phyloP scores from a whole-genome alignment of 2,329 filamentous ascomycete species.

The Epichloe uncinata region DNA sequence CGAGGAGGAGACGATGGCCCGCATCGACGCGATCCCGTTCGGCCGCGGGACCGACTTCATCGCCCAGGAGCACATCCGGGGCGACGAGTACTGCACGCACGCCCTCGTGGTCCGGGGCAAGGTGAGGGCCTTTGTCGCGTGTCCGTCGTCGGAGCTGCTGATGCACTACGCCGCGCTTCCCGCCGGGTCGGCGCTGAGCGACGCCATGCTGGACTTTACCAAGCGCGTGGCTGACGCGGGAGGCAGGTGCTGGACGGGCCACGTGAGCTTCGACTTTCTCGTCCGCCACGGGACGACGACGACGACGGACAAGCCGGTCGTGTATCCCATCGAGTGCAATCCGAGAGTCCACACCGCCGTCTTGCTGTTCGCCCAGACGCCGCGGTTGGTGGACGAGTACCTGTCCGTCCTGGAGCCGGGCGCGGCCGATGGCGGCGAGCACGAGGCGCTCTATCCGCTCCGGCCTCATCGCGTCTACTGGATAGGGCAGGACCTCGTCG shows the following conservation, averaged over 20 bases:
- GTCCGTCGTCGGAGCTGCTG: constrained; percentile 45
- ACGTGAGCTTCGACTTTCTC: too few relatives aligned
- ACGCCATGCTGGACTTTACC: constrained; percentile 53
- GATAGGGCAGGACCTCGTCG: constrained; percentile 52
- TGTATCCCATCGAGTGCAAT: constrained; percentile 58
- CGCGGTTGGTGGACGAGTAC: constrained; percentile 38
- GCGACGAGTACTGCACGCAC: constrained; percentile 58
- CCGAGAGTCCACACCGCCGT: constrained; percentile 56
- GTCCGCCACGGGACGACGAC: too few relatives aligned
- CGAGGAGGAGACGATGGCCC: constrained; percentile 39
- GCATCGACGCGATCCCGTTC: constrained; percentile 31
- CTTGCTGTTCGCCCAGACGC: constrained; percentile 39
- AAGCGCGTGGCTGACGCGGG: constrained; percentile 37
- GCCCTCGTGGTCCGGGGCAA: constrained; percentile 51
- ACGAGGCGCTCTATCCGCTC: constrained; percentile 11
- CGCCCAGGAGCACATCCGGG: constrained; percentile 51
- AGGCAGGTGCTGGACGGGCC: constrained; percentile 18
- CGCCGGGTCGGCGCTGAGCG: constrained; percentile 36
- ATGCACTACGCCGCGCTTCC: constrained; percentile 55
- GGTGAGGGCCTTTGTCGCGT: constrained; percentile 54
- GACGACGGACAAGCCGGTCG: constrained; percentile 16
- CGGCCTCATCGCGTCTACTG: constrained; percentile 36
- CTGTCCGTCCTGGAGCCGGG: constrained; percentile 27
- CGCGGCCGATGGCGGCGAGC: neutral
- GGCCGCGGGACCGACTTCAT: constrained; percentile 39